phyloP scores from a whole-genome alignment of 1,284 basidiomycete genomes.

The Cystobasidium slooffiae region DNA sequence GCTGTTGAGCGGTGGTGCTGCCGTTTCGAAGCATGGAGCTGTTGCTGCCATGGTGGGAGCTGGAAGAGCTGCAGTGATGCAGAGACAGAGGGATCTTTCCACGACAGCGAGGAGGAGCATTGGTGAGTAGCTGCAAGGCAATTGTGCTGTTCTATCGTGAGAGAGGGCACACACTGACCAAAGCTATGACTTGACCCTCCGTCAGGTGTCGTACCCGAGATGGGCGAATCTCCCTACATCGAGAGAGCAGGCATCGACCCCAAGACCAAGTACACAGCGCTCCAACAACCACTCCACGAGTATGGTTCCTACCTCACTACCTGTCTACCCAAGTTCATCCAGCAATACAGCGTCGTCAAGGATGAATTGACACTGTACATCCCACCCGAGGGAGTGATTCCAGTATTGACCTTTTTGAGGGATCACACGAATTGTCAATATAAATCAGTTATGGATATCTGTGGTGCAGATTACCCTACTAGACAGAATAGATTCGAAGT shows the following conservation, averaged over 20 bases:
- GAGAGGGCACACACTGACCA: neutral
- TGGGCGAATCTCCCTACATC: constrained; percentile 37
- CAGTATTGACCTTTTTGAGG: constrained; percentile 88
- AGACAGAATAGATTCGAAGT: constrained; percentile 94
- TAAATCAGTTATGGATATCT: constrained; percentile 90
- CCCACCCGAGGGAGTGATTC: constrained; percentile 79
- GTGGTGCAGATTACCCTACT: constrained; percentile 93
- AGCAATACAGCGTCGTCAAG: constrained; percentile 97
- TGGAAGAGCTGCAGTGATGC: constrained; percentile 12
- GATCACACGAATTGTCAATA: constrained; percentile 97
- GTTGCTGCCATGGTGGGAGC: constrained; percentile 6
- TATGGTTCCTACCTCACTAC: constrained; percentile 46
- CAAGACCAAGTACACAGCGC: constrained; percentile 37
- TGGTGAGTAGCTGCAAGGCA: neutral
- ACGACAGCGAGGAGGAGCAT: constrained; percentile 26
- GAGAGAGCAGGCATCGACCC: constrained; percentile 40
- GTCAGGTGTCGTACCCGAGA: constrained; percentile 36
- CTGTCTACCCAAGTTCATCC: constrained; percentile 72
- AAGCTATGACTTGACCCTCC: neutral
- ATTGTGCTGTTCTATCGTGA: neutral
- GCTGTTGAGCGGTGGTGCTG: constrained; percentile 1
- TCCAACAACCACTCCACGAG: constrained; percentile 45
- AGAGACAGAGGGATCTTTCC: constrained; percentile 24
- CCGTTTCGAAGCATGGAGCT: neutral
- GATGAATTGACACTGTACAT: constrained; percentile 93